A percentile compares a stretch with the other conserved stretches of the same genome.
Evolutionary conservation across 176 grass and related monocot genomes (phyloP).

Genomic region (Rhynchospora pubera): DNA sequence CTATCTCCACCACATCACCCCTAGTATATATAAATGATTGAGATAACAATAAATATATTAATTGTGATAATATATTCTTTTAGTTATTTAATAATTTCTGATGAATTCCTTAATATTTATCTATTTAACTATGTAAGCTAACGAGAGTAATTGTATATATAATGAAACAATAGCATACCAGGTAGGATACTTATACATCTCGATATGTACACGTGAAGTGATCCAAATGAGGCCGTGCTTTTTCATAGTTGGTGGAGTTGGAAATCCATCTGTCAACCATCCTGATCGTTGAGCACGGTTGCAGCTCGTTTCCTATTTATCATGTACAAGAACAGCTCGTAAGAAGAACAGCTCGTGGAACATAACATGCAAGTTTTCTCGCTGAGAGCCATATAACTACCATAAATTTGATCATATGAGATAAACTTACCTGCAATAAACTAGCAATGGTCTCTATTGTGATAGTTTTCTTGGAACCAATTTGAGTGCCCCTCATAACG

Average conservation of each 20-base stretch:
- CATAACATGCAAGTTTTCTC: too few relatives aligned
- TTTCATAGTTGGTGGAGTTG: not conserved
- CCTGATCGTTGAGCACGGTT: not conserved
- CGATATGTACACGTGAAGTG: not conserved
- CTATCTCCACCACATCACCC: not conserved
- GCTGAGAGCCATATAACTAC: too few relatives aligned
- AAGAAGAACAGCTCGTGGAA: not conserved
- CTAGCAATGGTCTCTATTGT: constrained; percentile 6
- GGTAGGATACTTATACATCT: not conserved
- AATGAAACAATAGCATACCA: not conserved
- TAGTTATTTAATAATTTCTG: not conserved
- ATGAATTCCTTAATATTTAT: not conserved
- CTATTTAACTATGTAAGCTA: not conserved
- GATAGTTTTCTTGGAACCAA: not conserved
- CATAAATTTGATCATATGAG: too few relatives aligned
- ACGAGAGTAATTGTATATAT: not conserved
- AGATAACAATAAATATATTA: not conserved
- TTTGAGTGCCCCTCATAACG: not conserved
- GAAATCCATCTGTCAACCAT: not conserved
- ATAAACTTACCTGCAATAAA: not conserved
- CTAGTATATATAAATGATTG: not conserved
- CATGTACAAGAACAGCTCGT: not conserved
- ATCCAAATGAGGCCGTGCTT: not conserved
- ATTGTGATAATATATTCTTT: not conserved
- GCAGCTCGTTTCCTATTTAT: constrained; percentile 1